Conservation (phyloP, 2,329 filamentous ascomycete genomes). For the Trichoderma cornu-damae region DNA sequence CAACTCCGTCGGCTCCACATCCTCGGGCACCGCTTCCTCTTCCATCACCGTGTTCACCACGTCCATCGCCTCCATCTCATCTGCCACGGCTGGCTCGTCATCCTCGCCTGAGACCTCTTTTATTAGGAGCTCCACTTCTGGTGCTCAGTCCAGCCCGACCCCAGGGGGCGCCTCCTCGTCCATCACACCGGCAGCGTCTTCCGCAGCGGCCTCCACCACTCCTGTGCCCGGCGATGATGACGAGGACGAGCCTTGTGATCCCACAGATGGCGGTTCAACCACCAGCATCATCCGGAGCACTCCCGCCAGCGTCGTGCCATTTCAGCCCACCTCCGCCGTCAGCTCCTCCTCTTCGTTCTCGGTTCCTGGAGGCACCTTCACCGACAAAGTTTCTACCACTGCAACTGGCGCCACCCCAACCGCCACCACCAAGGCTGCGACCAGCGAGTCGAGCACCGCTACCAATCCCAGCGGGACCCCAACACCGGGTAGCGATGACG, state of each 20-base stretch:
- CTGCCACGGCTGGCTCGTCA: background rate
- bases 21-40: background rate
- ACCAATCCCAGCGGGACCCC: background rate
- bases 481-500: background rate
- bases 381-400: background rate
- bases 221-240: background rate
- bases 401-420: too few species aligned
- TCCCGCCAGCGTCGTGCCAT: background rate
- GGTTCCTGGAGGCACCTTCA: background rate
- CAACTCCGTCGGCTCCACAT: background rate
- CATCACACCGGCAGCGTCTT: background rate
- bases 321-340: background rate
- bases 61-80: background rate
- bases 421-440: background rate
- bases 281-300: background rate
- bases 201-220: background rate
- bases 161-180: background rate
- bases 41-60: background rate
- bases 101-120: background rate
- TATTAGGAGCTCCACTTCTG: background rate
- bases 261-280: background rate
- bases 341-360: background rate
- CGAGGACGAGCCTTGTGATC: background rate
- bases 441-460: background rate
- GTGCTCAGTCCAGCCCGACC: background rate